These are phyloP conservation scores for Mucor irregularis DNA, from an alignment of 371 early-diverging fungal genomes.

Conservation along the genomic window DNA sequence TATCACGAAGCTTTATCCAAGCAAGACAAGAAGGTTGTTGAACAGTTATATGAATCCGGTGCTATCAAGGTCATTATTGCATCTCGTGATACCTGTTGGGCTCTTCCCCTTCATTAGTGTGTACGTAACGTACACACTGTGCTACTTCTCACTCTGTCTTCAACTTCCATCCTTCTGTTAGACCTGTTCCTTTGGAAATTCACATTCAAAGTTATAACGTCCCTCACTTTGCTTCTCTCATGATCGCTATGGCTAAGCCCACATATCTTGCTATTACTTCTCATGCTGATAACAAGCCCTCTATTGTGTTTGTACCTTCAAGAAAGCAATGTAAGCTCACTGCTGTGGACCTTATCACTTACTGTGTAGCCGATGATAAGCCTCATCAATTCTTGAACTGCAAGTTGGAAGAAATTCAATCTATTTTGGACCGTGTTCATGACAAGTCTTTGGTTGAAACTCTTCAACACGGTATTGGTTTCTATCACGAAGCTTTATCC, in stretches of 20 bases:
- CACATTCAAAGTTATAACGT: conserved; percentile 90
- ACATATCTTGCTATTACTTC: conserved; percentile 78
- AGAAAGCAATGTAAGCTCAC: conserved; percentile 90
- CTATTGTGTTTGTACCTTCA: conserved; percentile 90
- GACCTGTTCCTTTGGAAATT: conserved; percentile 92
- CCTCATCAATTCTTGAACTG: conserved; percentile 76
- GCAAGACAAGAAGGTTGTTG: conserved; percentile 74
- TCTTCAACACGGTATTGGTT: conserved; percentile 85
- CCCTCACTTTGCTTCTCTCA: conserved; percentile 90
- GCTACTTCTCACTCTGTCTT: conserved; percentile 72
- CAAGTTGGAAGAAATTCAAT: conserved; percentile 61
- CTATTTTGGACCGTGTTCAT: conserved; percentile 62
- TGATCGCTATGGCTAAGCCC: conserved; percentile 94
- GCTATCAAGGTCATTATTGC: conserved; percentile 91
- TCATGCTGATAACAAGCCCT: conserved; percentile 66
- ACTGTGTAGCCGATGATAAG: conserved; percentile 72
- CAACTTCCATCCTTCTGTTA: conserved; percentile 93
- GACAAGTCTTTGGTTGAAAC: conserved; percentile 77
- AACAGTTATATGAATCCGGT: conserved; percentile 73
- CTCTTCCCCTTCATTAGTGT: conserved; percentile 72
- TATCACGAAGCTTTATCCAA: conserved; percentile 86
- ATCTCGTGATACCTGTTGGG: conserved; percentile 91
- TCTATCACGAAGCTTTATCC: conserved; percentile 86
- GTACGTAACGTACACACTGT: too few species aligned
- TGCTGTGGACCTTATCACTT: conserved; percentile 81